Conservation (phyloP, 2,329 filamentous ascomycete species). For the Penicillium sclerotigenum region DNA sequence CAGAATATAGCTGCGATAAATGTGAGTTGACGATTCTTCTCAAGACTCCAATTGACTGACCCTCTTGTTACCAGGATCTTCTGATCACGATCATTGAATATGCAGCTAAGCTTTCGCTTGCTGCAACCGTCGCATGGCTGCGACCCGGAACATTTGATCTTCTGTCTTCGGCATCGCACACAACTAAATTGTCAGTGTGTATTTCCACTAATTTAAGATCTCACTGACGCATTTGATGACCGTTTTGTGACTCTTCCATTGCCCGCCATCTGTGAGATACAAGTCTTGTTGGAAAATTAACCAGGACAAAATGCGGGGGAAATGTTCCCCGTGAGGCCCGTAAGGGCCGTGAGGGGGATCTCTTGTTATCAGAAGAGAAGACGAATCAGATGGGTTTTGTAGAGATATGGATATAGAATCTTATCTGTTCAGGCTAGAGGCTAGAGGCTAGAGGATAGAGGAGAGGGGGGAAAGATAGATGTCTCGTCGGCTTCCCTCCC, state of each 20-base stretch:
- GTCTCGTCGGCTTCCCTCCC: conserved; percentile 5
- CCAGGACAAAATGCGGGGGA: neutral
- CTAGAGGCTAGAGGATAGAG: too few relatives aligned
- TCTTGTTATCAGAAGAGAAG: neutral
- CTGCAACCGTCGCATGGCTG: conserved; percentile 46
- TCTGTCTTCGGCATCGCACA: conserved; percentile 46
- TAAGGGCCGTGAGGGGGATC: neutral
- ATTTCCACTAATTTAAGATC: neutral
- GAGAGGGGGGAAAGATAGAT: neutral
- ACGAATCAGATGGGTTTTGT: neutral
- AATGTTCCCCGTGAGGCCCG: neutral
- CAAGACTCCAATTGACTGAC: conserved; percentile 25
- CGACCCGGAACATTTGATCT: conserved; percentile 46
- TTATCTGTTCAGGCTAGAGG: neutral
- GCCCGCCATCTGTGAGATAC: conserved; percentile 15
- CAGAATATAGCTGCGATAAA: conserved; percentile 32
- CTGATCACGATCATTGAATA: conserved; percentile 48
- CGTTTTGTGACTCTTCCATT: conserved; percentile 31
- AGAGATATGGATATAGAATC: neutral
- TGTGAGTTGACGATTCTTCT: conserved; percentile 2
- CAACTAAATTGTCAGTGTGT: conserved; percentile 35
- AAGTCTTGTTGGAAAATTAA: neutral
- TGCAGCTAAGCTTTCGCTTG: conserved; percentile 43
- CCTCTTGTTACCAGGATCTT: conserved; percentile 51
- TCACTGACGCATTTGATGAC: conserved; percentile 34